Conservation (phyloP, 768 basidiomycete genomes). For the Leucocoprinus sp. region DNA sequence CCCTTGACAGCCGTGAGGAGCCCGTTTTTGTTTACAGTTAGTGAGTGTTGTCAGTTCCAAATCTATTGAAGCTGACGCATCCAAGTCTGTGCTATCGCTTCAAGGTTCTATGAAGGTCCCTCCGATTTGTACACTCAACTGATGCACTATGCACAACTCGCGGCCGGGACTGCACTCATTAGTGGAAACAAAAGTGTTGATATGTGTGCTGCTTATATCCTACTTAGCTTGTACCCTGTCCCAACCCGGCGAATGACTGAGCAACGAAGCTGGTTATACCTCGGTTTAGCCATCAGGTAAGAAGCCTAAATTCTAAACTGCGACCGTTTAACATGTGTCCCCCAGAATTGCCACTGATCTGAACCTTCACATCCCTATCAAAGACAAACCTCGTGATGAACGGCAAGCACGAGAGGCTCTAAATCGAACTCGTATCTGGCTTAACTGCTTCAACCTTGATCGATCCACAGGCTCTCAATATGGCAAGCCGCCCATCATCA, state of each 20-base stretch:
- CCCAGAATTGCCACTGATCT: constrained; percentile 80
- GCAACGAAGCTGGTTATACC: constrained; percentile 83
- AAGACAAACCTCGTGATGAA: constrained; percentile 70
- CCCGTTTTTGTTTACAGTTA: constrained; percentile 87
- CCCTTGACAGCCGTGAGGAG: constrained; percentile 73
- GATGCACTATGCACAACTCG: constrained; percentile 70
- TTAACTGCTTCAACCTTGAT: constrained; percentile 87
- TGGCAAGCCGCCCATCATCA: constrained; percentile 79
- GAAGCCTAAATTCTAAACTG: constrained; percentile 5
- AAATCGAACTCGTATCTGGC: constrained; percentile 85
- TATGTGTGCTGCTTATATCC: constrained; percentile 75
- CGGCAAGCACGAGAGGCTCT: constrained; percentile 78
- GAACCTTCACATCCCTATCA: constrained; percentile 74
- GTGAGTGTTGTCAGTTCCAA: constrained; percentile 36
- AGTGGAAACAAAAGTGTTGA: constrained; percentile 77
- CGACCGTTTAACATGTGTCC: constrained; percentile 8
- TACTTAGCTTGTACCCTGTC: constrained; percentile 69
- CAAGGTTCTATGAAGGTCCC: constrained; percentile 67
- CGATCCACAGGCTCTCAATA: constrained; percentile 84
- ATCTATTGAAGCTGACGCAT: not conserved
- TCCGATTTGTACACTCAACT: constrained; percentile 60
- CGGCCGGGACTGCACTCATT: constrained; percentile 71
- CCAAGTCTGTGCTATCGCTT: constrained; percentile 81
- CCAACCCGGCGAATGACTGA: constrained; percentile 81
- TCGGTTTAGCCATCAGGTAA: constrained; percentile 82